Evolutionary conservation across 495 filamentous ascomycete species (phyloP).

Genomic region (Oleoguttula mirabilis): DNA sequence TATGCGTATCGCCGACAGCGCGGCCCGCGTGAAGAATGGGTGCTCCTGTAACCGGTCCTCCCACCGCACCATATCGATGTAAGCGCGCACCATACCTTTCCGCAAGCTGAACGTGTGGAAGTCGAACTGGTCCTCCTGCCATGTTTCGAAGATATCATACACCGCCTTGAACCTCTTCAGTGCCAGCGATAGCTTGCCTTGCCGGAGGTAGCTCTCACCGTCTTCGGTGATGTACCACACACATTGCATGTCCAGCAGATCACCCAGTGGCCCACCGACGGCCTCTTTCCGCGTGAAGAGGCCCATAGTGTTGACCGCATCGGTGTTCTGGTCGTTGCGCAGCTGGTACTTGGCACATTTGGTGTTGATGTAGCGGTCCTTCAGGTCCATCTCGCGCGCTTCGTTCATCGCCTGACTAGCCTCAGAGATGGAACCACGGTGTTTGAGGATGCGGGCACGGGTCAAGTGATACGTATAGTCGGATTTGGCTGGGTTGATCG

Average conservation of each 20-base stretch:
- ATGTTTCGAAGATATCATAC: slow-evolving; percentile 86
- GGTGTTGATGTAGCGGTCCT: slow-evolving; percentile 94
- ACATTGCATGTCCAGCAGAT: slow-evolving; percentile 97
- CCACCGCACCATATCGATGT: slow-evolving; percentile 93
- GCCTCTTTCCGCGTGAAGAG: slow-evolving; percentile 90
- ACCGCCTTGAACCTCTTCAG: slow-evolving; percentile 81
- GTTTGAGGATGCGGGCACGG: slow-evolving; percentile 88
- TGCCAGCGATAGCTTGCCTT: slow-evolving; percentile 70
- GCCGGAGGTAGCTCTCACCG: slow-evolving; percentile 76
- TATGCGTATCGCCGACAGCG: slow-evolving; percentile 64
- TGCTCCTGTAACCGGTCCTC: slow-evolving; percentile 83
- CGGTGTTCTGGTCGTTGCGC: slow-evolving; percentile 79
- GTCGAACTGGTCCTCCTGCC: slow-evolving; percentile 97
- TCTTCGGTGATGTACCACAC: slow-evolving; percentile 96
- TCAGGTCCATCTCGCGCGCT: slow-evolving; percentile 69
- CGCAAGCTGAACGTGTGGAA: slow-evolving; percentile 94
- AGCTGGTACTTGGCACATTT: slow-evolving; percentile 97
- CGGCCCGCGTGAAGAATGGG: slow-evolving; percentile 83
- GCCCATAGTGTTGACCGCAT: slow-evolving; percentile 75
- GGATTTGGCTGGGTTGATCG: slow-evolving; percentile 61
- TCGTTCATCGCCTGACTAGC: slow-evolving; percentile 82
- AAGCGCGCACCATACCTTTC: slow-evolving; percentile 90
- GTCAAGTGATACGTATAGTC: slow-evolving; percentile 77
- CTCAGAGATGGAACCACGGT: slow-evolving; percentile 66
- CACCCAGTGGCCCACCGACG: slow-evolving; percentile 72